Evolutionary conservation across 495 filamentous ascomycete species (phyloP), one percentile per base, ranked within the genome.

Genomic region (Neurospora sp.): DNA sequence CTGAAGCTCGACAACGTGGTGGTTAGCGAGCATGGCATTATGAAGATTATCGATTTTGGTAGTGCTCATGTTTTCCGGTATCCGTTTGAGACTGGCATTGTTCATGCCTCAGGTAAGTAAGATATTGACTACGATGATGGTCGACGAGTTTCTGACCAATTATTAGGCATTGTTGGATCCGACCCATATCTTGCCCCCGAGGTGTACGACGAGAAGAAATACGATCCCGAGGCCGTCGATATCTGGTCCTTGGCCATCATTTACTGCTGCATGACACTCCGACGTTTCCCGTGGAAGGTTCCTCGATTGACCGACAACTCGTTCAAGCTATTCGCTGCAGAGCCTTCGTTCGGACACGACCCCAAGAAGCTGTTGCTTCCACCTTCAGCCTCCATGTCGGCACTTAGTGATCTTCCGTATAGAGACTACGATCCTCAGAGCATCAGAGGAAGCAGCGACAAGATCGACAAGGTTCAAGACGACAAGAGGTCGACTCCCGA

Each of bases 21-120:
- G 69, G 94, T 99, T 69, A 98, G 94, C 76, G 92, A 97, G 77
- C 89, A 90, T 76, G 96, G 96, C n/a, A 98, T 99, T 74, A 97
- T 99, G 92, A 99, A 99, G 83, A 92, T 99, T 70, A 99, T 99
- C 75, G 96, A 99, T 81, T 99, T 99, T 84, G 96, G 96, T 71
- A 98, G 96, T 83, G 94, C 96, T 5, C 94, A 94, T 73, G 94
- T 99, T 69, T 99, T 95, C 84, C 89, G 91, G 74, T 99, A 99
- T 86, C 96, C 96, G 3, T 99, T 99, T 80, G 96, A 99, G 83
- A 93, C 90, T 71, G 93, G 94, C 75, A 90, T 95, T 70, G 94
- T 97, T 28, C 86, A 89, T 43, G 94, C 96, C 54, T 91, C 89
- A 79, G 96, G 96, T 97, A 85, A 84, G 91, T 86, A 36, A 21